A percentile compares a stretch with the other conserved stretches of the same genome.
These are phyloP conservation scores for Oryza punctata DNA, from an alignment of 176 grass and related monocot species.

Conservation along the genomic window DNA sequence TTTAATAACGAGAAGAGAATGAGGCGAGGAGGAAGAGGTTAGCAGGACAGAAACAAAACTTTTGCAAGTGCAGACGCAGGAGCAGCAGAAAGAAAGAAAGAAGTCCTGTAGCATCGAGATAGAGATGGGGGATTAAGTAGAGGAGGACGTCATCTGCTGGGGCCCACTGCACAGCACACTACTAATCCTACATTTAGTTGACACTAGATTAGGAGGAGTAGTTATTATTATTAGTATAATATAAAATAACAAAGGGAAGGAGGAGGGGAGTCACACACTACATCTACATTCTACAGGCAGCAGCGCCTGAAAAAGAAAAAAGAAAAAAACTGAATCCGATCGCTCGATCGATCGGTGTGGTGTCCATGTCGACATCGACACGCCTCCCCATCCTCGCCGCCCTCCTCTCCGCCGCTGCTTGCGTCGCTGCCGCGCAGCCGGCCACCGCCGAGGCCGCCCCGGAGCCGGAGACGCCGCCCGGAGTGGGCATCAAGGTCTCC, in stretches of 20 bases:
- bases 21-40: background rate
- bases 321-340: background rate
- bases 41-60: background rate
- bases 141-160: background rate
- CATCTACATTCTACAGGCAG: background rate
- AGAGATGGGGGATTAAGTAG: no score
- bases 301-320: no score
- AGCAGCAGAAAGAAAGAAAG: no score
- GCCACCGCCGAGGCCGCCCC: background rate
- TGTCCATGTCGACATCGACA: background rate
- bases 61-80: no score
- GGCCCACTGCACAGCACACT: background rate
- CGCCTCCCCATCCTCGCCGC: slow-evolving; percentile 2
- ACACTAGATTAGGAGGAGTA: no score
- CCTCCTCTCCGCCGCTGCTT: background rate
- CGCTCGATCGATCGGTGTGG: no score
- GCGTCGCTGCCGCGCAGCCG: slow-evolving; percentile 1
- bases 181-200: no score
- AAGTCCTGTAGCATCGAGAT: no score
- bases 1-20: background rate
- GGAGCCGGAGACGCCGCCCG: background rate
- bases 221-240: no score
- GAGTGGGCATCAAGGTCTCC: slow-evolving; percentile 40
- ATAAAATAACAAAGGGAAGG: background rate
- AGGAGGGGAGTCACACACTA: background rate